phyloP scores from a whole-genome alignment of 768 basidiomycete species.

The Guyanaporus albipodus region DNA sequence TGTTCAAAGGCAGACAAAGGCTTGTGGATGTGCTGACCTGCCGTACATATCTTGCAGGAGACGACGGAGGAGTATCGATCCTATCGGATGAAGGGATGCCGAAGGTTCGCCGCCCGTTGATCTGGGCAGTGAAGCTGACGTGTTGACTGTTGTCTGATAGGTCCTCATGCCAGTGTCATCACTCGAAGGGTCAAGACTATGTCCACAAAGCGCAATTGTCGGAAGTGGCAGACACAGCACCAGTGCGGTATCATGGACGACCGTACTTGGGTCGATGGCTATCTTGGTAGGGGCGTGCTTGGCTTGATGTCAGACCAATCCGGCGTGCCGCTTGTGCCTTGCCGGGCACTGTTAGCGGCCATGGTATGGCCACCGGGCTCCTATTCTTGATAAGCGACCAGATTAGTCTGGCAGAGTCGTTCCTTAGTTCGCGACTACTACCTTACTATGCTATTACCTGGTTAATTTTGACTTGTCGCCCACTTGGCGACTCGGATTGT shows the following conservation, averaged over 20 bases:
- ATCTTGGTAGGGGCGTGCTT: conserved; percentile 4
- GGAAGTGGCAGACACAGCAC: neutral
- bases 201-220: conserved; percentile 11
- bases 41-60: conserved; percentile 32
- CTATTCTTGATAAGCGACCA: no score
- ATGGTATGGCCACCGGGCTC: no score
- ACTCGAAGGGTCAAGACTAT: conserved; percentile 20
- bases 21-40: conserved; percentile 57
- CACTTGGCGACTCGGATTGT: no score
- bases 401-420: neutral
- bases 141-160: conserved; percentile 12
- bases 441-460: conserved; percentile 3
- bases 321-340: no score
- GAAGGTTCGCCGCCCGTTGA: conserved; percentile 30
- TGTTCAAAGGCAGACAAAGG: conserved; percentile 38
- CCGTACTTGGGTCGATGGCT: neutral
- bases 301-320: no score
- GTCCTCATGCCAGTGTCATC: conserved; percentile 35
- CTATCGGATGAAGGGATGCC: conserved; percentile 44
- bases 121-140: neutral
- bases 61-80: conserved; percentile 40
- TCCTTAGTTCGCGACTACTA: neutral
- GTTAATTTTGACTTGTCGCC: conserved; percentile 1
- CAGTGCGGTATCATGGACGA: conserved; percentile 7
- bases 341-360: no score